These are phyloP conservation scores for Sugiyamaella pinicola DNA, from an alignment of 1,139 yeast species.

Conservation along the genomic window DNA sequence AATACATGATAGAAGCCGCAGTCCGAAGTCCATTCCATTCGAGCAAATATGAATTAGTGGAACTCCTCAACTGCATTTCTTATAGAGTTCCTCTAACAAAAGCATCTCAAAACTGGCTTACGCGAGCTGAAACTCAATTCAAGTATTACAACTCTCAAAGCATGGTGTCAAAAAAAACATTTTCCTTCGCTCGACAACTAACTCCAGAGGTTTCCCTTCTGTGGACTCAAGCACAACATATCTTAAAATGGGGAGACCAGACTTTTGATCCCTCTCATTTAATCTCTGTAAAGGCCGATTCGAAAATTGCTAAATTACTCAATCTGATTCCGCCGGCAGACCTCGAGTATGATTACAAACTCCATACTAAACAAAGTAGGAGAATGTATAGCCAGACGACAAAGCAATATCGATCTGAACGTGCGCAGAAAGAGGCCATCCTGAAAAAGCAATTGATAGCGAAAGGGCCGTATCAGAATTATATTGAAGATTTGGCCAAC, in stretches of 20 bases:
- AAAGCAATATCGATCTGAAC: neutral
- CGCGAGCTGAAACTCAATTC: constrained; percentile 11
- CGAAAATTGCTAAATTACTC: neutral
- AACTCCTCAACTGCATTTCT: constrained; percentile 22
- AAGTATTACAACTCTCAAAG: constrained; percentile 9
- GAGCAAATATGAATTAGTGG: constrained; percentile 27
- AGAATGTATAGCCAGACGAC: neutral
- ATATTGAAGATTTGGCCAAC: constrained; percentile 12
- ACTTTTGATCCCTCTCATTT: neutral
- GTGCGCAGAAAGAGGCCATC: neutral
- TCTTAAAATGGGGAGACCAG: constrained; percentile 11
- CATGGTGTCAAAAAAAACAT: constrained; percentile 6
- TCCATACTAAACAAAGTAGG: constrained; percentile 3
- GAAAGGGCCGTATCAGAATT: constrained; percentile 20
- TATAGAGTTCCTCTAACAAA: constrained; percentile 1
- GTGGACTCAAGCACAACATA: constrained; percentile 1
- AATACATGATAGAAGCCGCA: constrained; percentile 31
- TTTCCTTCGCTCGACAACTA: neutral
- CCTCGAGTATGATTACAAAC: neutral
- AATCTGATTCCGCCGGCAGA: constrained; percentile 3
- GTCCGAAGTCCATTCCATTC: constrained; percentile 26
- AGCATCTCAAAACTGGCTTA: constrained; percentile 12
- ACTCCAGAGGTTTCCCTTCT: neutral
- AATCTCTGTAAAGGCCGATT: neutral
- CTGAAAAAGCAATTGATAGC: constrained; percentile 1